A percentile compares a stretch with the other conserved stretches of the same genome.
Conservation (phyloP, 2,329 filamentous ascomycete genomes). For the Coccinonectria pachysandricola region DNA sequence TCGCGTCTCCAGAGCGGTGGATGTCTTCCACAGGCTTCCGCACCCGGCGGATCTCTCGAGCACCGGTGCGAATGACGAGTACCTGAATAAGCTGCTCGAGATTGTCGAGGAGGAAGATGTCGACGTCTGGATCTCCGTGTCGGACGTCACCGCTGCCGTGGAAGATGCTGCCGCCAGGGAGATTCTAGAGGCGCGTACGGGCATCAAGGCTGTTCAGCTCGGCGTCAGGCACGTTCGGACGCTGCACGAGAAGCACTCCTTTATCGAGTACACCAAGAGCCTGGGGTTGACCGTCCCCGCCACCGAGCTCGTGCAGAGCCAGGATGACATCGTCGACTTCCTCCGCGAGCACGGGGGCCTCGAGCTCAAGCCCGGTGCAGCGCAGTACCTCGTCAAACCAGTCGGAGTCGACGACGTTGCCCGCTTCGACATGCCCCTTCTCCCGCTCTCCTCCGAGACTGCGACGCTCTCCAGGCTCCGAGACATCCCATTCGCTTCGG, state of each 20-base stretch:
- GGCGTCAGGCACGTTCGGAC: slow-evolving; percentile 42
- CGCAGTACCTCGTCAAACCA: slow-evolving; percentile 55
- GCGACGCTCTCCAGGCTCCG: slow-evolving; percentile 47
- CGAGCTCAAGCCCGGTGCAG: slow-evolving; percentile 17
- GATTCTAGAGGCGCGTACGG: slow-evolving; percentile 44
- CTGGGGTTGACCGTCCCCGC: slow-evolving; percentile 45
- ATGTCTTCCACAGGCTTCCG: slow-evolving; percentile 40
- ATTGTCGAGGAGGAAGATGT: slow-evolving; percentile 51
- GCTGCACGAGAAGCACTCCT: slow-evolving; percentile 56
- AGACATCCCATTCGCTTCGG: slow-evolving; percentile 31
- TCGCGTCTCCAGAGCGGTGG: slow-evolving; percentile 47
- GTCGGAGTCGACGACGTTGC: slow-evolving; percentile 51
- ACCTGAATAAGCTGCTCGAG: slow-evolving; percentile 45
- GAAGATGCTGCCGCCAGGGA: slow-evolving; percentile 59
- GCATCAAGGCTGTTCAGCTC: slow-evolving; percentile 55
- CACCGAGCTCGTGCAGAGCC: slow-evolving; percentile 41
- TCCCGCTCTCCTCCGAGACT: slow-evolving; percentile 43
- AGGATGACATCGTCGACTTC: slow-evolving; percentile 41
- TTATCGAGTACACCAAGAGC: slow-evolving; percentile 46
- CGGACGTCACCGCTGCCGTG: slow-evolving; percentile 51
- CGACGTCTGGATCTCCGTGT: slow-evolving; percentile 65
- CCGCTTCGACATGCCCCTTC: slow-evolving; percentile 51
- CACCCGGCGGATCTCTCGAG: slow-evolving; percentile 11
- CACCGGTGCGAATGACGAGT: slow-evolving; percentile 29
- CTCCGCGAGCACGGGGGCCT: slow-evolving; percentile 27